These are phyloP conservation scores for Vigna trinervia DNA, from an alignment of 306 rosid species.

Conservation along the genomic window DNA sequence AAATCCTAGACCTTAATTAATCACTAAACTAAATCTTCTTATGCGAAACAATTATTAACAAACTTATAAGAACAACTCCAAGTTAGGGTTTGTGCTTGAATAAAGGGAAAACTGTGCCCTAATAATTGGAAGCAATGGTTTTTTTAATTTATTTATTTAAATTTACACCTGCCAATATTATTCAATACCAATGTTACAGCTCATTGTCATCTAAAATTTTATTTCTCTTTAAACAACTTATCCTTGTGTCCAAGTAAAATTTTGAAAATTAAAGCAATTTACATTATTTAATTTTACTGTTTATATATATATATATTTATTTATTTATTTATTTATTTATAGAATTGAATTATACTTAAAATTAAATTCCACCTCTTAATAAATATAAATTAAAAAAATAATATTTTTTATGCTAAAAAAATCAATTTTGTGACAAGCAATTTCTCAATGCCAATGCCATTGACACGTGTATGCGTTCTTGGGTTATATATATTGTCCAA, in stretches of 20 bases:
- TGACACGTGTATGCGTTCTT: constrained; percentile 27
- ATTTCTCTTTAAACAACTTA: too few relatives aligned
- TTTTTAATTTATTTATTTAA: background rate
- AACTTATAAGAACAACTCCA: background rate
- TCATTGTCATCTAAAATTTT: background rate
- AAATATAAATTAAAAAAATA: too few relatives aligned
- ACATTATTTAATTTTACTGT: too few relatives aligned
- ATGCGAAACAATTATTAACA: too few relatives aligned
- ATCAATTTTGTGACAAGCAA: background rate
- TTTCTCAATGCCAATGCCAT: background rate
- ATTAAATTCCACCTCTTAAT: too few relatives aligned
- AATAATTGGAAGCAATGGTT: constrained; percentile 35
- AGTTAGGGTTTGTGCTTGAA: background rate
- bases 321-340: too few relatives aligned
- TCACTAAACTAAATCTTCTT: too few relatives aligned
- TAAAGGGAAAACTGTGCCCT: background rate
- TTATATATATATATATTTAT: too few relatives aligned
- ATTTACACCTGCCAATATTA: constrained; percentile 22
- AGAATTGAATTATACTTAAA: too few relatives aligned
- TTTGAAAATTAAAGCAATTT: background rate
- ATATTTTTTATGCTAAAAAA: too few relatives aligned
- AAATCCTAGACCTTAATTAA: too few relatives aligned
- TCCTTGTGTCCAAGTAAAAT: background rate
- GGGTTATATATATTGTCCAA: constrained; percentile 12
- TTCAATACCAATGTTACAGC: background rate